These are phyloP conservation scores for Deakozyma indianensis DNA, from an alignment of 805 yeast species.

Conservation along the genomic window DNA sequence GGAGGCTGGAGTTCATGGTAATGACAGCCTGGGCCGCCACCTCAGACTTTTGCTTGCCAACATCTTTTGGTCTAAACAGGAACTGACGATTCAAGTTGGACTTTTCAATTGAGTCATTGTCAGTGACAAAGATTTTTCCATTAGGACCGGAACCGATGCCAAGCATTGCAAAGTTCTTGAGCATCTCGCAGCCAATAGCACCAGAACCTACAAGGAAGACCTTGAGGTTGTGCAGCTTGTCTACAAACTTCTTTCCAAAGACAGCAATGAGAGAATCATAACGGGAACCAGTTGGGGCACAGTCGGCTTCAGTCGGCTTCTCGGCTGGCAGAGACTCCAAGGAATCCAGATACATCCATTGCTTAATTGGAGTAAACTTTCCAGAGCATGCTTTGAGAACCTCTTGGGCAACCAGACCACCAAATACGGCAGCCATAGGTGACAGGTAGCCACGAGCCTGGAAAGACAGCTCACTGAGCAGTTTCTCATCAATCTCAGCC, in stretches of 20 bases:
- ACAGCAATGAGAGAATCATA: constrained; percentile 95
- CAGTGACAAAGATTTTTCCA: constrained; percentile 78
- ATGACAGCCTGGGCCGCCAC: constrained; percentile 77
- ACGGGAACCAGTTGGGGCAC: constrained; percentile 64
- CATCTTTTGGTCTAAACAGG: constrained; percentile 86
- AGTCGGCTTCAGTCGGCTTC: constrained; percentile 48
- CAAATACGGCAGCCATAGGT: constrained; percentile 75
- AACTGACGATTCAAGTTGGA: constrained; percentile 95
- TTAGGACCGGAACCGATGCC: constrained; percentile 87
- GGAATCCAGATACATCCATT: constrained; percentile 87
- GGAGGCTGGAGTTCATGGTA: constrained; percentile 73
- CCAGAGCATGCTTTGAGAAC: constrained; percentile 91
- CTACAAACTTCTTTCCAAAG: constrained; percentile 68
- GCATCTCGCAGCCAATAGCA: constrained; percentile 98
- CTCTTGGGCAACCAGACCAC: constrained; percentile 94
- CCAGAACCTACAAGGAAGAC: constrained; percentile 95
- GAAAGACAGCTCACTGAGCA: constrained; percentile 59
- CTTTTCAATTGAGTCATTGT: constrained; percentile 89
- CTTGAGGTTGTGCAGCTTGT: constrained; percentile 55
- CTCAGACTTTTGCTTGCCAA: constrained; percentile 80
- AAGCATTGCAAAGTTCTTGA: constrained; percentile 95
- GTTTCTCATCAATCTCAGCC: constrained; percentile 43
- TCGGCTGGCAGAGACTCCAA: constrained; percentile 73
- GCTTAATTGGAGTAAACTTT: constrained; percentile 86
- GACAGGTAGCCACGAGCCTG: constrained; percentile 91